Evolutionary conservation across 306 rosid genomes (phyloP).

Genomic region (Quercus cerris): DNA sequence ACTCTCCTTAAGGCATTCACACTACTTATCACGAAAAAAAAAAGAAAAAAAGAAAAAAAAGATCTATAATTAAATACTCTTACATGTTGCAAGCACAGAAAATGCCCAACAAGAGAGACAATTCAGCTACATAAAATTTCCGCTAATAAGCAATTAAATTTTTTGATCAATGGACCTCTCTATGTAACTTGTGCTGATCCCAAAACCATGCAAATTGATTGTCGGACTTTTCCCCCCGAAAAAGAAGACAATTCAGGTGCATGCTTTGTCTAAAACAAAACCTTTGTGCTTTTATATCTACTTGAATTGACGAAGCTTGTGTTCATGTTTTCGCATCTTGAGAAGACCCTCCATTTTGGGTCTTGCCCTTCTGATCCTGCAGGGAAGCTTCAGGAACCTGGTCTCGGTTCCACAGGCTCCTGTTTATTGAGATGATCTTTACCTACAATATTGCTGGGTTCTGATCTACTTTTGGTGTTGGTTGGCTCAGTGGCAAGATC

Average conservation of each 20-base stretch:
- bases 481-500: slow-evolving; percentile 26
- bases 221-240: background rate
- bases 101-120: background rate
- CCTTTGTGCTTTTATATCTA: background rate
- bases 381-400: slow-evolving; percentile 34
- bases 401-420: slow-evolving; percentile 21
- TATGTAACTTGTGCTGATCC: background rate
- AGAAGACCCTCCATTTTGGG: slow-evolving; percentile 33
- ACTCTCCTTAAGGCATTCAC: background rate
- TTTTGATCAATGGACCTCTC: background rate
- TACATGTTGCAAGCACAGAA: background rate
- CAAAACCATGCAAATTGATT: background rate
- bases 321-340: slow-evolving; percentile 30
- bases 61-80: background rate
- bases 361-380: slow-evolving; percentile 30
- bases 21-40: background rate
- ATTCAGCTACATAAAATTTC: background rate
- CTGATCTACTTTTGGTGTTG: slow-evolving; percentile 15
- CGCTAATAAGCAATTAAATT: background rate
- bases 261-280: background rate
- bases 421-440: slow-evolving; percentile 30
- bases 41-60: too few relatives aligned
- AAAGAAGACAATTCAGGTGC: background rate
- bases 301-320: slow-evolving; percentile 4
- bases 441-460: slow-evolving; percentile 28